Evolutionary conservation across 2,329 filamentous ascomycete genomes (phyloP).

Genomic region (Aureobasidium sp.): DNA sequence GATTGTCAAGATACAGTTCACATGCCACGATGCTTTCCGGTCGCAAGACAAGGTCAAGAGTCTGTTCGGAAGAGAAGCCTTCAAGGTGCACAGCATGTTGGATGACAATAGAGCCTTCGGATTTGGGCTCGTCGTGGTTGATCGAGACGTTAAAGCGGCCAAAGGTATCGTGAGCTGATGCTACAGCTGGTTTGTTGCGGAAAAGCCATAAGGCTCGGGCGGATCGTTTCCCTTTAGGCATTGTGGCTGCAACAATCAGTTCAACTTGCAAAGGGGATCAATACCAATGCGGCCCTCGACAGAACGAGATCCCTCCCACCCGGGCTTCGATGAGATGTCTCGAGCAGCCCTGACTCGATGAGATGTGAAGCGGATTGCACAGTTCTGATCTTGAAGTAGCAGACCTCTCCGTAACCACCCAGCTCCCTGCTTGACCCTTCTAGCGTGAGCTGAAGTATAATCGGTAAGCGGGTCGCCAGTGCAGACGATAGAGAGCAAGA

Average conservation of each 20-base stretch:
- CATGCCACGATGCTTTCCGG: constrained; percentile 9
- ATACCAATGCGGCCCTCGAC: constrained; percentile 5
- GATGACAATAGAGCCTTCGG: neutral
- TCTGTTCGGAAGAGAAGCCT: neutral
- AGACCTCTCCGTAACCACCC: neutral
- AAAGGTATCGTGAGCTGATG: neutral
- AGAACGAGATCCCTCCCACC: constrained; percentile 9
- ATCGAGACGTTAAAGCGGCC: constrained; percentile 7
- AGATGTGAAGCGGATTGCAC: neutral
- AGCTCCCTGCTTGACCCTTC: constrained; percentile 4
- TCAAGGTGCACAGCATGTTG: constrained; percentile 9
- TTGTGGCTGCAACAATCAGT: neutral
- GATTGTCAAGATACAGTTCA: neutral
- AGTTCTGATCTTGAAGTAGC: neutral
- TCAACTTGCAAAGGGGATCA: neutral
- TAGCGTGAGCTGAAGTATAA: constrained; percentile 4
- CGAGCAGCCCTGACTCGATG: constrained; percentile 13
- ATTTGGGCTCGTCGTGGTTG: neutral
- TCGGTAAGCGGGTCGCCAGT: neutral
- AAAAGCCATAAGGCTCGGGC: constrained; percentile 6
- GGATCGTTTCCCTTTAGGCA: constrained; percentile 9
- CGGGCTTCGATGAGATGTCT: constrained; percentile 1
- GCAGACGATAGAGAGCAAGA: neutral
- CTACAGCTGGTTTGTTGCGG: constrained; percentile 11
- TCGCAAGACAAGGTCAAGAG: constrained; percentile 3